phyloP scores from a whole-genome alignment of 306 rosid species.

The Begonia fuchsioides region DNA sequence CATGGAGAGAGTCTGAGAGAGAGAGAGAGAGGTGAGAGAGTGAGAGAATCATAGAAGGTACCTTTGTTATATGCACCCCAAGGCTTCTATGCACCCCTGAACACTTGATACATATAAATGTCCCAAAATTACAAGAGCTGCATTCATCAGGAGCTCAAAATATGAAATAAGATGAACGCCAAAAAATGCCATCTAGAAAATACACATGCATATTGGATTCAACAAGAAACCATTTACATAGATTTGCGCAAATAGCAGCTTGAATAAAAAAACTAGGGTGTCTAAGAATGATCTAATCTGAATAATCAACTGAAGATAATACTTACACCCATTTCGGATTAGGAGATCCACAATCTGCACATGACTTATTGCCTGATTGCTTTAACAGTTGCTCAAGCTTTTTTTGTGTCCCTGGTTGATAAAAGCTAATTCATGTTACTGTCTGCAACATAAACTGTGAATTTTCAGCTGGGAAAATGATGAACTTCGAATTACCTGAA shows the following conservation, averaged over 20 bases:
- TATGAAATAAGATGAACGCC: conserved; percentile 1
- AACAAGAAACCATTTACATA: too few relatives aligned
- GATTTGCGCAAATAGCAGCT: too few relatives aligned
- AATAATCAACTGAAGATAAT: neutral
- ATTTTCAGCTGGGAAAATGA: neutral
- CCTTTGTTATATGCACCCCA: conserved; percentile 94
- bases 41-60: conserved; percentile 11
- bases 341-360: conserved; percentile 90
- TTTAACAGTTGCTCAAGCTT: conserved; percentile 38
- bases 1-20: too few relatives aligned
- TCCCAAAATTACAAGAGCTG: conserved; percentile 74
- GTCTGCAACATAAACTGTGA: neutral
- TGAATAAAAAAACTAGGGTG: too few relatives aligned
- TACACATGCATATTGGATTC: too few relatives aligned
- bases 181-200: neutral
- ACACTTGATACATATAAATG: conserved; percentile 84
- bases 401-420: conserved; percentile 40
- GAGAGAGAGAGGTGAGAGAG: too few relatives aligned
- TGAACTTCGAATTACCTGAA: conserved; percentile 21
- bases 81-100: conserved; percentile 91
- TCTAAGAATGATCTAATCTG: too few relatives aligned
- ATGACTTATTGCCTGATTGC: conserved; percentile 38
- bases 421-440: neutral
- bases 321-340: conserved; percentile 98
- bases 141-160: conserved; percentile 7